Evolutionary conservation across 1,284 basidiomycete genomes (phyloP).

Genomic region (Boletus calvinii): DNA sequence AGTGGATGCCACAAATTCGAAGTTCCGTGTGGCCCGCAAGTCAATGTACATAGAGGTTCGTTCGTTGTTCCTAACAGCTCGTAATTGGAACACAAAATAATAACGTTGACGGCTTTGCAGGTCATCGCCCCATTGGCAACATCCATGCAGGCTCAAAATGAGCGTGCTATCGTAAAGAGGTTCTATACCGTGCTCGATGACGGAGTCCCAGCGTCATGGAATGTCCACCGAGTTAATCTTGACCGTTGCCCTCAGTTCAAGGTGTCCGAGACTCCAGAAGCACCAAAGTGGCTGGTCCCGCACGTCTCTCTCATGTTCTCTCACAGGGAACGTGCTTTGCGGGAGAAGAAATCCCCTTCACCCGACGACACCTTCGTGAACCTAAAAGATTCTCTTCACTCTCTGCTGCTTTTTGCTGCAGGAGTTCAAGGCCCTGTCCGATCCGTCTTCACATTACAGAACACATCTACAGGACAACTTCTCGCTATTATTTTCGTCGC

Average conservation of each 20-base stretch:
- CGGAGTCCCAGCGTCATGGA: constrained; percentile 33
- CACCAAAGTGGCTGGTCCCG: constrained; percentile 31
- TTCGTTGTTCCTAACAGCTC: not conserved
- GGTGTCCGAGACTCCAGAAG: not conserved
- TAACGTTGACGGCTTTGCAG: constrained; percentile 21
- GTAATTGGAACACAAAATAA: not conserved
- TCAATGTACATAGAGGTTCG: constrained; percentile 54
- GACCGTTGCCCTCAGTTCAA: constrained; percentile 36
- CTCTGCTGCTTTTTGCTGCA: constrained; percentile 30
- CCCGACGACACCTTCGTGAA: constrained; percentile 26
- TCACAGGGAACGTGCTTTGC: constrained; percentile 21
- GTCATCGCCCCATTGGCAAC: constrained; percentile 30
- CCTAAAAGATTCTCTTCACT: constrained; percentile 36
- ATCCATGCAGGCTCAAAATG: constrained; percentile 14
- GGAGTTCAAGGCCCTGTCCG: constrained; percentile 20
- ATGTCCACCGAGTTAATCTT: constrained; percentile 44
- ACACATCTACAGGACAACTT: constrained; percentile 24
- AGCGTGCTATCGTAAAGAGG: constrained; percentile 28
- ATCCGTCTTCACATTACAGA: constrained; percentile 34
- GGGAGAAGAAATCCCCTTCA: constrained; percentile 1
- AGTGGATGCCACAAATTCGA: constrained; percentile 35
- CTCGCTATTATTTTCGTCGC: constrained; percentile 43
- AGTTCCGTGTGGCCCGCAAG: constrained; percentile 48
- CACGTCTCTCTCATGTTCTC: constrained; percentile 37
- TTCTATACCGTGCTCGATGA: constrained; percentile 33